Conservation (phyloP, 805 yeast genomes). For the Spathaspora gorwiae region DNA sequence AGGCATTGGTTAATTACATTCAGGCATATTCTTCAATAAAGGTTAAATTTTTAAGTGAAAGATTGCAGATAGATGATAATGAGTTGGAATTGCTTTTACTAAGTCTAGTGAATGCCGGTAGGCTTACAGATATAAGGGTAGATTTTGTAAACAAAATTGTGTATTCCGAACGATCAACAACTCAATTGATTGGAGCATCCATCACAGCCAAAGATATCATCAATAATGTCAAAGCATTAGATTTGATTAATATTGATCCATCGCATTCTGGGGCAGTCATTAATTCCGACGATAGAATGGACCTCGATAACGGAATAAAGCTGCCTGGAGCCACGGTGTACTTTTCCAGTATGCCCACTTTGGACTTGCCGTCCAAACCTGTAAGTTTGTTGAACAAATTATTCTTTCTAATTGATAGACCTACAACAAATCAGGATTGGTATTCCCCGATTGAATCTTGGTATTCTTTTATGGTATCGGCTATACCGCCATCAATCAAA, state of each 20-base stretch:
- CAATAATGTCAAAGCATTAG: constrained; percentile 20
- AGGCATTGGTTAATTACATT: constrained; percentile 23
- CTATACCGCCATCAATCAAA: constrained; percentile 25
- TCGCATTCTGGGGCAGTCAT: not conserved
- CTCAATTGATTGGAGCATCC: not conserved
- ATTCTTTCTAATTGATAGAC: constrained; percentile 5
- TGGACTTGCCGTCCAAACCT: not conserved
- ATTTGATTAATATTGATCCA: constrained; percentile 10
- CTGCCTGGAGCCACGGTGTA: not conserved
- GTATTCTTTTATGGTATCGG: constrained; percentile 6
- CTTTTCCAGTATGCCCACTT: not conserved
- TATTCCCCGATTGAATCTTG: constrained; percentile 6
- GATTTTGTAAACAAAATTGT: constrained; percentile 22
- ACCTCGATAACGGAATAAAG: constrained; percentile 8
- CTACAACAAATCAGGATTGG: constrained; percentile 4
- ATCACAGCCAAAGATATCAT: constrained; percentile 11
- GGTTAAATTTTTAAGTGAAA: constrained; percentile 21
- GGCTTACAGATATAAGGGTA: constrained; percentile 21
- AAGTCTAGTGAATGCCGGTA: constrained; percentile 27
- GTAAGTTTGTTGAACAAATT: constrained; percentile 2
- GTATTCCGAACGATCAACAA: not conserved
- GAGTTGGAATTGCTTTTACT: constrained; percentile 26
- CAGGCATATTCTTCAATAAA: constrained; percentile 26
- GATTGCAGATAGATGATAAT: constrained; percentile 15
- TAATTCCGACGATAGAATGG: constrained; percentile 9